A percentile compares a stretch with the other conserved stretches of the same genome.
phyloP scores from a whole-genome alignment of 305 asterid genomes.

The Fraxinus angustifolia region DNA sequence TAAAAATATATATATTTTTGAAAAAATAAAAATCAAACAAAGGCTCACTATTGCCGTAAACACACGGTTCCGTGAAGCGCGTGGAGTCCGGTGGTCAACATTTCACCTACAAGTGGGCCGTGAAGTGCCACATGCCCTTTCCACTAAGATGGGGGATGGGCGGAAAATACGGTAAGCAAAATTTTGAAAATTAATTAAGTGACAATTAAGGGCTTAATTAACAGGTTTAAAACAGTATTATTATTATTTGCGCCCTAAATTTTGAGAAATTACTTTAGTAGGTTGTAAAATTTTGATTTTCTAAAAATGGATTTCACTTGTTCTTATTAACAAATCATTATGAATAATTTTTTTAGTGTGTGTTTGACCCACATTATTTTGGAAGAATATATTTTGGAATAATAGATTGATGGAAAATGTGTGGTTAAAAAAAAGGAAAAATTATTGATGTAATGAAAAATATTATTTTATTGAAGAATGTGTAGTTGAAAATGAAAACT shows the following conservation, averaged over 20 bases:
- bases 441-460: no score
- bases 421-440: no score
- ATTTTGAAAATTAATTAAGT: background rate
- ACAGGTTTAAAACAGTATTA: background rate
- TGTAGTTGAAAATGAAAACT: no score
- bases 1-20: no score
- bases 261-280: background rate
- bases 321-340: no score
- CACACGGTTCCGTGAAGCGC: slow-evolving; percentile 33
- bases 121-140: slow-evolving; percentile 9
- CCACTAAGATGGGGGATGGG: slow-evolving; percentile 15
- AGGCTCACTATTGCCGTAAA: background rate
- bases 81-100: slow-evolving; percentile 15
- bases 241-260: background rate
- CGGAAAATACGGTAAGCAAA: slow-evolving; percentile 20
- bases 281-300: background rate
- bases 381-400: no score
- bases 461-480: no score
- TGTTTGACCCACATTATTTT: no score
- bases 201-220: background rate
- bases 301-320: no score
- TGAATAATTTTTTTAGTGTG: no score
- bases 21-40: no score
- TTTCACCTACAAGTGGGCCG: background rate
- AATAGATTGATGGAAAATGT: no score